These are phyloP conservation scores for Rutidosis leptorrhynchoides DNA, from an alignment of 129 eudicot species.

Conservation along the genomic window DNA sequence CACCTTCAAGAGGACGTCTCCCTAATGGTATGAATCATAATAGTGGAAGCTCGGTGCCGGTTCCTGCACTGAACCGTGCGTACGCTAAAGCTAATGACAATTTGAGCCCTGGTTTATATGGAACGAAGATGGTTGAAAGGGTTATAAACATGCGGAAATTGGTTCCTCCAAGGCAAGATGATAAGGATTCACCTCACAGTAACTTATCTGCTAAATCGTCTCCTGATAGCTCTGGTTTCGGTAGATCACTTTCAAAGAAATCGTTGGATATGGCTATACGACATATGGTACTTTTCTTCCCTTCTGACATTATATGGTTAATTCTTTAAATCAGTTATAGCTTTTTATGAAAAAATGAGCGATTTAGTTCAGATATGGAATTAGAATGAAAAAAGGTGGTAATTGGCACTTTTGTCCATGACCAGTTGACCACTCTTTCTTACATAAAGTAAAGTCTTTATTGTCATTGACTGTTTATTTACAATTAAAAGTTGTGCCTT, in stretches of 20 bases:
- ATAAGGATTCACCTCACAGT: slow-evolving; percentile 76
- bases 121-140: slow-evolving; percentile 96
- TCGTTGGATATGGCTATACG: slow-evolving; percentile 98
- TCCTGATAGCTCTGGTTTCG: slow-evolving; percentile 88
- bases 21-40: slow-evolving; percentile 59
- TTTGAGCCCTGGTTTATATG: slow-evolving; percentile 71
- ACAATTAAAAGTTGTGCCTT: neutral
- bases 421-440: neutral
- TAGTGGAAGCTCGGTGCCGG: slow-evolving; percentile 88
- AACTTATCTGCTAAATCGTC: slow-evolving; percentile 88
- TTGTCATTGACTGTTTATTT: neutral
- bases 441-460: neutral
- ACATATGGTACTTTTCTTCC: slow-evolving; percentile 72
- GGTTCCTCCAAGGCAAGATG: slow-evolving; percentile 79
- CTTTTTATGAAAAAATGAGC: neutral
- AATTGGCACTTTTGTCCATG: neutral
- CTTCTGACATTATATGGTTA: slow-evolving; percentile 17
- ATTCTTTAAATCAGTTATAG: neutral
- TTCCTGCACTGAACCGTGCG: slow-evolving; percentile 59
- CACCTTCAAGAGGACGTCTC: slow-evolving; percentile 91
- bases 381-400: neutral
- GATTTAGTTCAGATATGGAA: neutral
- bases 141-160: slow-evolving; percentile 86
- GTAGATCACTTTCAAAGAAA: slow-evolving; percentile 87
- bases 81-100: slow-evolving; percentile 82